Base-by-base conservation (phyloP, 139 green algal genomes). In the Limnomonas spitsbergensis region DNA sequence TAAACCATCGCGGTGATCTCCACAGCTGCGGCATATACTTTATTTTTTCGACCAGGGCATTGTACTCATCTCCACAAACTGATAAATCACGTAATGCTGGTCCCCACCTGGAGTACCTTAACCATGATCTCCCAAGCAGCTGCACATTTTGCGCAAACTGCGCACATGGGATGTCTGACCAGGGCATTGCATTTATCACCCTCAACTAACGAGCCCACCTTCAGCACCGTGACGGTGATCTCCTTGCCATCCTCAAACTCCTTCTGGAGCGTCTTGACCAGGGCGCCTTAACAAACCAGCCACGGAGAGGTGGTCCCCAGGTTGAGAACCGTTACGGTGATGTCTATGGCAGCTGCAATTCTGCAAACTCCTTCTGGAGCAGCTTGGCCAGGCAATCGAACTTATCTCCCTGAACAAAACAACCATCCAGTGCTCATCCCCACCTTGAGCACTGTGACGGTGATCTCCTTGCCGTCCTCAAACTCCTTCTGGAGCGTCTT, bases 161-260 rank as follows among this genome's bases (percentile, higher is more conserved):
- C 26, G n/a, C 24, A 31, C 24, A 34, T 20, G 9, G 9, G 9
- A 7, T 35, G 14, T 29, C 47, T 61, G 14, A 20, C n/a, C 47
- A 61, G 47, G 47, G 14, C 20, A 61, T 61, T 29, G 47, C 3
- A 39, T 2, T n/a, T 35, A 61, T 24, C 9, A 38, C n/a, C 2
- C 27, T 24, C 4, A 37, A 26, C 4, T 38, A 37, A 24, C 3
- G 56, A 61, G 32, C n/a, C 24, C 74, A 94, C 93, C 88, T 94
- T 94, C 34, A 98, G 86, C 32, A 99, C 94, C 27, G 92, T 94
- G 2, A 99, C 89, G 24, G 93, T 47, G 26, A 98, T 84, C 82
- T 99, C 96, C 88, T 97, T 97, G 78, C 94, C 93, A 2, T 88
- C 90, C 2, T 85, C 87, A 82, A 97, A 97, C n/a, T n/a, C n/a